Conservation (phyloP, 345 rosid species). For the Durio zibethinus region DNA sequence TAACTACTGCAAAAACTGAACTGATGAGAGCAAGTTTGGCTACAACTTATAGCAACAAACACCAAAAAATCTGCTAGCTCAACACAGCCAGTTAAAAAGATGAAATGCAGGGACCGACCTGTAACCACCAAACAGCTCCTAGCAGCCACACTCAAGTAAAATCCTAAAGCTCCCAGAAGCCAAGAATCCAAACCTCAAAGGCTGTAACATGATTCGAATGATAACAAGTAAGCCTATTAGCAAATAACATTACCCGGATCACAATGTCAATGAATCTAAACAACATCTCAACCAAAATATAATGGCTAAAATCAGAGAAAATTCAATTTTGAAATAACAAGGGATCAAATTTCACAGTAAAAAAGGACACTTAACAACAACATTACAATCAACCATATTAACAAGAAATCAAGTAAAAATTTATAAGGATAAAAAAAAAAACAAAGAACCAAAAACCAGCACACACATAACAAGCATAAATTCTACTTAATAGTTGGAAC, state of each 20-base stretch:
- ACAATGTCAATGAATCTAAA: neutral
- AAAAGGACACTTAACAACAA: neutral
- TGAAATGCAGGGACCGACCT: too few relatives aligned
- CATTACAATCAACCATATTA: neutral
- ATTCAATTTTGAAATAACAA: neutral
- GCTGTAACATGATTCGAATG: neutral
- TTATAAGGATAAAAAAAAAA: neutral
- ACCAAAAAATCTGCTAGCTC: neutral
- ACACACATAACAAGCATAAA: neutral
- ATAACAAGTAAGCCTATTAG: neutral
- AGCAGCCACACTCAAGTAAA: neutral
- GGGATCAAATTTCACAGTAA: neutral
- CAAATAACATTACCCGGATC: neutral
- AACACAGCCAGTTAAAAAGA: neutral
- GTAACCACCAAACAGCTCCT: too few relatives aligned
- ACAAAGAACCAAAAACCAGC: neutral
- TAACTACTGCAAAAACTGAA: neutral
- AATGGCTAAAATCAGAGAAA: neutral
- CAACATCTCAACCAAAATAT: neutral
- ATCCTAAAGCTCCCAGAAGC: neutral
- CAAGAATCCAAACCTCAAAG: constrained; percentile 8
- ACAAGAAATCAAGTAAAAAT: neutral
- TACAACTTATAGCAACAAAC: too few relatives aligned
- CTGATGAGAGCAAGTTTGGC: neutral
- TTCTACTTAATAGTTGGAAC: constrained; percentile 44